Evolutionary conservation across 2,329 filamentous ascomycete species (phyloP).

Genomic region (Ophiostoma triangulosporum): DNA sequence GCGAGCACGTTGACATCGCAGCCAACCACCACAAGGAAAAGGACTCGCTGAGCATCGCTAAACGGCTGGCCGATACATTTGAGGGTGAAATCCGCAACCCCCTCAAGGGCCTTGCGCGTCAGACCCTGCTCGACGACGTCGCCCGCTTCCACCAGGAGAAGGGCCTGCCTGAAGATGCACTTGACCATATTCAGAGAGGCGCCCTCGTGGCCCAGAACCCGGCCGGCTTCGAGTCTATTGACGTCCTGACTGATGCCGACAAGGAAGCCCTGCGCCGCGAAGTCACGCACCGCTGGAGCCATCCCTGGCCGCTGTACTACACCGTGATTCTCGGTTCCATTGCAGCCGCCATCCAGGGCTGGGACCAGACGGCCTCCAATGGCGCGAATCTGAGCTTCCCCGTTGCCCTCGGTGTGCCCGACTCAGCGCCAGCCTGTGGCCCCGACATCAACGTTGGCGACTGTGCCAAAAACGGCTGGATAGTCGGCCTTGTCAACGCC

Average conservation of each 20-base stretch:
- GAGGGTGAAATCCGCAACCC: conserved; percentile 13
- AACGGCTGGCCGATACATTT: conserved; percentile 6
- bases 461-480: conserved; percentile 38
- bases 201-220: conserved; percentile 64
- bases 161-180: conserved; percentile 39
- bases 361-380: conserved; percentile 51
- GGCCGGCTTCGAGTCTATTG: conserved; percentile 44
- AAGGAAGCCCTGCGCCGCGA: conserved; percentile 43
- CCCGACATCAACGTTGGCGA: conserved; percentile 23
- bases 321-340: conserved; percentile 57
- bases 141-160: conserved; percentile 22
- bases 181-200: conserved; percentile 49
- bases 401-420: conserved; percentile 34
- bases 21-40: not conserved
- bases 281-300: conserved; percentile 47
- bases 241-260: conserved; percentile 20
- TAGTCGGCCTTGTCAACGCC: conserved; percentile 47
- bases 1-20: not conserved
- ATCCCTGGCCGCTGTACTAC: conserved; percentile 48
- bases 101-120: conserved; percentile 10
- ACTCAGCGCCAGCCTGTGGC: conserved; percentile 19
- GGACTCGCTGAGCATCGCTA: not conserved
- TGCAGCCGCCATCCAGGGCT: conserved; percentile 56
- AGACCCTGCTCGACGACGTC: conserved; percentile 12
- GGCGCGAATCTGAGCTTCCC: conserved; percentile 52